phyloP scores from a whole-genome alignment of 2,329 filamentous ascomycete genomes.

The Ceratocystis papillata region DNA sequence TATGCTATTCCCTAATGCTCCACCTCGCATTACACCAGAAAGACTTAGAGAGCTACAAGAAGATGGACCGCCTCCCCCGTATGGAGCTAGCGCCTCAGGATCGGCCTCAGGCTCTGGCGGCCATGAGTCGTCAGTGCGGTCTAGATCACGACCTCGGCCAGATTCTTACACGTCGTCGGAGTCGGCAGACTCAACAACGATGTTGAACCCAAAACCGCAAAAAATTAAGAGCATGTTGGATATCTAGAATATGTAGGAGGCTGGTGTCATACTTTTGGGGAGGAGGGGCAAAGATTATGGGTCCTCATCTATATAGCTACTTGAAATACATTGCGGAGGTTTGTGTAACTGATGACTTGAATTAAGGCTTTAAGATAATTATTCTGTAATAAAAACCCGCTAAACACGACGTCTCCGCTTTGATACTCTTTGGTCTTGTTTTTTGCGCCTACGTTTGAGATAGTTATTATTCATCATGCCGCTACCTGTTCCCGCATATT shows the following conservation, averaged over 20 bases:
- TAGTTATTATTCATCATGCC: too few relatives aligned
- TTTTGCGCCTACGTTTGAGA: too few relatives aligned
- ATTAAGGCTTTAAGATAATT: too few relatives aligned
- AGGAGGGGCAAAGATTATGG: background rate
- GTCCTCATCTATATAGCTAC: background rate
- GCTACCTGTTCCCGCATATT: too few relatives aligned
- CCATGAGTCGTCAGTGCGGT: background rate
- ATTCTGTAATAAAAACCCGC: too few relatives aligned
- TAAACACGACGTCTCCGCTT: too few relatives aligned
- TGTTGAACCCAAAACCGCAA: constrained; percentile 42
- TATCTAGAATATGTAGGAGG: constrained; percentile 31
- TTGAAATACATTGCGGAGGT: too few relatives aligned
- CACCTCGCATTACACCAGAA: constrained; percentile 29
- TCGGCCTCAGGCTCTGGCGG: constrained; percentile 27
- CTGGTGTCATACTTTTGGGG: background rate
- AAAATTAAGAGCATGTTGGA: constrained; percentile 50
- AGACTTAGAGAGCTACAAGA: constrained; percentile 35
- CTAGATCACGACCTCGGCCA: constrained; percentile 23
- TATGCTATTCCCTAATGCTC: constrained; percentile 40
- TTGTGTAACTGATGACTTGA: too few relatives aligned
- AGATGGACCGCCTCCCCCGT: constrained; percentile 38
- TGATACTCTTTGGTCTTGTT: too few relatives aligned
- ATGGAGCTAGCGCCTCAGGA: constrained; percentile 31
- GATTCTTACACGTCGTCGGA: constrained; percentile 37
- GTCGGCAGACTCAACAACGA: constrained; percentile 34